These are phyloP conservation scores for Spiromastix sp. DNA, from an alignment of 2,329 filamentous ascomycete species.

Conservation along the genomic window DNA sequence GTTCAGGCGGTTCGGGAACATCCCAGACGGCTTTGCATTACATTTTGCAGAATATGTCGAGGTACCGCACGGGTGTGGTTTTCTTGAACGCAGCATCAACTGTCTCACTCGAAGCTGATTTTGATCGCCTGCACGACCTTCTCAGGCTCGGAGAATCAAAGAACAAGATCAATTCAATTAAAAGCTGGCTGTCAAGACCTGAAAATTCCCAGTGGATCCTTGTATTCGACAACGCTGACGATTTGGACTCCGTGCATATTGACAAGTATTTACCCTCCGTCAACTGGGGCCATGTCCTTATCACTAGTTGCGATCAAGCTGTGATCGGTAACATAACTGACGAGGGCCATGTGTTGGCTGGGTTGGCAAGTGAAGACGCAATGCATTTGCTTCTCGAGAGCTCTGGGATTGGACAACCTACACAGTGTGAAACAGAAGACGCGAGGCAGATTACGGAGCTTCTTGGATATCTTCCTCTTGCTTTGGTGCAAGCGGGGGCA, in stretches of 20 bases:
- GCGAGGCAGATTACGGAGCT: constrained; percentile 6
- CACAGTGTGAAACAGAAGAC: constrained; percentile 4
- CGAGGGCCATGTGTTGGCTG: constrained; percentile 4
- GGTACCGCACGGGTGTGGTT: constrained; percentile 2
- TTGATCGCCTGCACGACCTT: not conserved
- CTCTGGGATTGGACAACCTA: constrained; percentile 6
- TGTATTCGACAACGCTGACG: constrained; percentile 15
- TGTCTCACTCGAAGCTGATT: not conserved
- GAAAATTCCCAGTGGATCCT: constrained; percentile 12
- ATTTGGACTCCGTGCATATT: constrained; percentile 4
- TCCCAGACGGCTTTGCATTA: constrained; percentile 5
- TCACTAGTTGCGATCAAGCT: constrained; percentile 7
- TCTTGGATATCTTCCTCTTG: constrained; percentile 10
- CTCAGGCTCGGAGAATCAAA: not conserved
- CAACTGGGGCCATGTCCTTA: constrained; percentile 6
- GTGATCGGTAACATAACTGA: constrained; percentile 3
- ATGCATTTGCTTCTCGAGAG: constrained; percentile 8
- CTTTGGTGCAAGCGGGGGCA: constrained; percentile 10
- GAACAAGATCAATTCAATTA: not conserved
- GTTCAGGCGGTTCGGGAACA: constrained; percentile 6
- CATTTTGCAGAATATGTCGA: not conserved
- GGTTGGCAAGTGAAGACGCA: constrained; percentile 5
- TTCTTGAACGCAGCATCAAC: constrained; percentile 3
- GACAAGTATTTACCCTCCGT: constrained; percentile 4
- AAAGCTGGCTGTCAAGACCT: constrained; percentile 5